Percentiles rank a stretch among this genome's conserved stretches.
Evolutionary conservation across 352 stramenopile genomes (phyloP).

Genomic region (Globisporangium parvum): DNA sequence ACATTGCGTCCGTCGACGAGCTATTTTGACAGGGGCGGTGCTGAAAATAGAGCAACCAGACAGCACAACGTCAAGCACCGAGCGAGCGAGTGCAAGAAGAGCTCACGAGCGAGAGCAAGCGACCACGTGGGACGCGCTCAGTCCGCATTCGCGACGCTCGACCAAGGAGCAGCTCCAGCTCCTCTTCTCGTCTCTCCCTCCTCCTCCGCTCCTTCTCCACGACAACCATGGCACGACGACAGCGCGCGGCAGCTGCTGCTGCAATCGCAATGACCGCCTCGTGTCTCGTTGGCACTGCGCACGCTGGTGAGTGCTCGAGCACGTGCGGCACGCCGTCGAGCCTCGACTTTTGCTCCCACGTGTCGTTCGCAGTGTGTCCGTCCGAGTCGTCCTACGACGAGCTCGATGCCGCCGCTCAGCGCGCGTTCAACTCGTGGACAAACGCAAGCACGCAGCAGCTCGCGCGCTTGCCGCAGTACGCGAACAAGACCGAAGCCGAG

Average conservation of each 20-base stretch:
- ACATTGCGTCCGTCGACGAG: no score
- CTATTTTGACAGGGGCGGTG: no score
- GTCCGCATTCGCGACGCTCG: background rate
- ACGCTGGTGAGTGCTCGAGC: slow-evolving; percentile 42
- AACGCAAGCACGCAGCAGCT: slow-evolving; percentile 38
- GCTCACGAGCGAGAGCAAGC: no score
- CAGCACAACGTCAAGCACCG: no score
- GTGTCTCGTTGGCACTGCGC: background rate
- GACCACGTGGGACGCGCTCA: background rate
- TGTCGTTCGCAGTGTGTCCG: slow-evolving; percentile 67
- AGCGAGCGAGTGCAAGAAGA: no score
- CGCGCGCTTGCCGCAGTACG: slow-evolving; percentile 44
- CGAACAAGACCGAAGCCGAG: slow-evolving; percentile 23
- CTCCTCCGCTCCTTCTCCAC: background rate
- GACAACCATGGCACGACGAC: background rate
- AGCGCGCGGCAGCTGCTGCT: background rate
- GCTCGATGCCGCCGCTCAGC: slow-evolving; percentile 36
- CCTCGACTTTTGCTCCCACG: slow-evolving; percentile 72
- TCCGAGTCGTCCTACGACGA: slow-evolving; percentile 54
- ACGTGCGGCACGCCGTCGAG: slow-evolving; percentile 68
- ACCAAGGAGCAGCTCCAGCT: no score
- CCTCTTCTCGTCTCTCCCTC: no score
- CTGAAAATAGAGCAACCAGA: no score
- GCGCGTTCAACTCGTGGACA: slow-evolving; percentile 42
- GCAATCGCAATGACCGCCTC: background rate